A percentile compares a stretch with the other conserved stretches of the same genome.
Evolutionary conservation across 2,329 filamentous ascomycete species (phyloP).

Genomic region (Colletotrichum abscissum): DNA sequence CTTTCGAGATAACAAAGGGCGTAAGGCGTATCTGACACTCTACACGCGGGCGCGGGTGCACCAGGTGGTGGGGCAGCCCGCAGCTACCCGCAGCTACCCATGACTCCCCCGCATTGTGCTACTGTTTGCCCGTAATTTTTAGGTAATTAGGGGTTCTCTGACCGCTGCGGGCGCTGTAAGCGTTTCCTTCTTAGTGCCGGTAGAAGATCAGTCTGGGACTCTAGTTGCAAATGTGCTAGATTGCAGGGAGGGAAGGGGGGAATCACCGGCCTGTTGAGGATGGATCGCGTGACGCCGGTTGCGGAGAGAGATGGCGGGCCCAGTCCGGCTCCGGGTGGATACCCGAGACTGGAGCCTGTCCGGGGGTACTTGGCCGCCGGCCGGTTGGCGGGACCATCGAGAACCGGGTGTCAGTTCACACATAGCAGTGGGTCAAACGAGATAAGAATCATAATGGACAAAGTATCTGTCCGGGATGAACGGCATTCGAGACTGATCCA

Average conservation of each 20-base stretch:
- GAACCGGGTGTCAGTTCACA: background rate
- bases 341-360: background rate
- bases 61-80: slow-evolving; percentile 30
- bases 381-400: background rate
- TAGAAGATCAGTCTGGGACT: background rate
- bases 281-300: slow-evolving; percentile 10
- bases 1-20: slow-evolving; percentile 33
- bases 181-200: background rate
- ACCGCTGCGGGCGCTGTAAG: background rate
- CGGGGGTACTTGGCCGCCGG: background rate
- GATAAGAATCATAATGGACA: no score
- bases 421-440: background rate
- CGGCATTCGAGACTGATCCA: background rate
- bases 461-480: background rate
- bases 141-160: slow-evolving; percentile 31
- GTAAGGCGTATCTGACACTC: slow-evolving; percentile 32
- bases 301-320: background rate
- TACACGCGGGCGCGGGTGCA: background rate
- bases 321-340: slow-evolving; percentile 8
- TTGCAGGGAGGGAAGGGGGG: background rate
- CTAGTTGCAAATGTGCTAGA: background rate
- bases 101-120: slow-evolving; percentile 27
- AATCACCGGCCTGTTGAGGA: background rate
- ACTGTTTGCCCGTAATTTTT: slow-evolving; percentile 28
- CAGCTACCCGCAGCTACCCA: slow-evolving; percentile 38